A percentile compares a stretch with the other conserved stretches of the same genome.
Conservation (phyloP, 805 yeast species). For the Ogataea nitratoaversa region DNA sequence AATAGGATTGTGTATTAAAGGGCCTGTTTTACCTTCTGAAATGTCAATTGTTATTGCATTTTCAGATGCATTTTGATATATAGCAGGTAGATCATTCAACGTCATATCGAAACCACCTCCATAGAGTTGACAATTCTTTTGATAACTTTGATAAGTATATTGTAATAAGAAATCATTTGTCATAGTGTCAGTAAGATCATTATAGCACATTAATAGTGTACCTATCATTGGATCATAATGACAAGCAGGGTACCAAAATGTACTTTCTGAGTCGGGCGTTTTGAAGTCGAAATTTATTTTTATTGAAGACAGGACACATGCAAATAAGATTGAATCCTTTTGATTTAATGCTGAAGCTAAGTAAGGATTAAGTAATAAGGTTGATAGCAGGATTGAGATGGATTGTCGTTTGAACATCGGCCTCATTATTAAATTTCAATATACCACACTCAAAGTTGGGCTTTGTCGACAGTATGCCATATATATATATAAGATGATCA, state of each 20-base stretch:
- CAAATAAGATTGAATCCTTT: constrained; percentile 17
- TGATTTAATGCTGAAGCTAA: neutral
- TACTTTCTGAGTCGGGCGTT: constrained; percentile 6
- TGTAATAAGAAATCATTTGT: constrained; percentile 2
- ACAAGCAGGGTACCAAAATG: constrained; percentile 23
- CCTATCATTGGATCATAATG: constrained; percentile 24
- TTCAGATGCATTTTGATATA: constrained; percentile 14
- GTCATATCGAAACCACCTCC: constrained; percentile 7
- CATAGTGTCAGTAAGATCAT: constrained; percentile 11
- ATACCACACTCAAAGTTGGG: neutral
- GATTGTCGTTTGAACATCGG: neutral
- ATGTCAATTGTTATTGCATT: constrained; percentile 1
- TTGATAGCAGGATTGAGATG: neutral
- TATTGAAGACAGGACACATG: constrained; percentile 18
- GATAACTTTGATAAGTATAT: constrained; percentile 7
- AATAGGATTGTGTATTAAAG: constrained; percentile 14
- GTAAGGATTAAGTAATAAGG: neutral
- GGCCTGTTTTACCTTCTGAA: neutral
- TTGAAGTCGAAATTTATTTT: constrained; percentile 17
- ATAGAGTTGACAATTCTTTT: constrained; percentile 10
- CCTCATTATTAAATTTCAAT: neutral
- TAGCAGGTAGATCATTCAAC: neutral
- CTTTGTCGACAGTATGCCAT: too few species aligned
- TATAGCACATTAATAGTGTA: constrained; percentile 22
- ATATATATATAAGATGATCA: too few species aligned